phyloP scores from a whole-genome alignment of 2,329 filamentous ascomycete species.

The Cadophora sp. region DNA sequence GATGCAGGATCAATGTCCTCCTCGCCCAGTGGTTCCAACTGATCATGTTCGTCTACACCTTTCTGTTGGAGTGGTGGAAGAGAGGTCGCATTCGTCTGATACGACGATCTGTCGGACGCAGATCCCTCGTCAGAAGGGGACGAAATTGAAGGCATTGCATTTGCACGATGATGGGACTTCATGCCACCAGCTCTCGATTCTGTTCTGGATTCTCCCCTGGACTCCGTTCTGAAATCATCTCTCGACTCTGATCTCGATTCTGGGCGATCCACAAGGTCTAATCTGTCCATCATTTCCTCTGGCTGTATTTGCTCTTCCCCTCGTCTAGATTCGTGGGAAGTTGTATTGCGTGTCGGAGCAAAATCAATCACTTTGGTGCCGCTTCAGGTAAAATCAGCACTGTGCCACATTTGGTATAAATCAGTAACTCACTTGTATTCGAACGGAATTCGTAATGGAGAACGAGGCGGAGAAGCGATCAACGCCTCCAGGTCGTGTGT shows the following conservation, averaged over 20 bases:
- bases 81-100: conserved; percentile 40
- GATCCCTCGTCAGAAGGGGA: conserved; percentile 33
- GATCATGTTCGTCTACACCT: conserved; percentile 53
- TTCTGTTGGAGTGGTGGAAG: conserved; percentile 41
- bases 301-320: not conserved
- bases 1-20: conserved; percentile 59
- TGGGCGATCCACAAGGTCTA: conserved; percentile 13
- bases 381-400: not conserved
- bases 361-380: conserved; percentile 15
- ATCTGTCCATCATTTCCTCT: conserved; percentile 10
- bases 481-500: conserved; percentile 25
- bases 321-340: not conserved
- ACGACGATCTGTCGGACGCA: conserved; percentile 35
- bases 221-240: conserved; percentile 1
- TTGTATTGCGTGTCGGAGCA: not conserved
- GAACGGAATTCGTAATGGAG: not conserved
- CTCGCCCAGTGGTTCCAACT: conserved; percentile 51
- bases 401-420: not conserved
- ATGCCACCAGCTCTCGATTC: conserved; percentile 9
- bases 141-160: conserved; percentile 18
- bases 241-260: conserved; percentile 10
- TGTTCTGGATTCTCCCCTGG: conserved; percentile 7
- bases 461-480: conserved; percentile 12
- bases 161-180: conserved; percentile 17
- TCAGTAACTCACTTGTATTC: conserved; percentile 4